Evolutionary conservation across 768 basidiomycete species (phyloP).

Genomic region (Termitomyces sp.): DNA sequence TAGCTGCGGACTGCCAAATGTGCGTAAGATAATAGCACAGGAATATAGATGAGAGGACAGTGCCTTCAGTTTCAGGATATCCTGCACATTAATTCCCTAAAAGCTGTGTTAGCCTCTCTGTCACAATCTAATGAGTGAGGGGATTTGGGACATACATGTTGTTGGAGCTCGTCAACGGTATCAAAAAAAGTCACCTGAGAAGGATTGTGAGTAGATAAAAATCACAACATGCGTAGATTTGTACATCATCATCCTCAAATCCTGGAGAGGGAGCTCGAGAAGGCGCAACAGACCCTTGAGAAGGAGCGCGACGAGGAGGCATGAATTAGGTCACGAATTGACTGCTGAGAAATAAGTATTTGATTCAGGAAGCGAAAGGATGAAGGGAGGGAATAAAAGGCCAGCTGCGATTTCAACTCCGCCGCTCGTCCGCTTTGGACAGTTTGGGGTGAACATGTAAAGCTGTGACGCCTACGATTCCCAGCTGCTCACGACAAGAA

Average conservation of each 20-base stretch:
- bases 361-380: not conserved
- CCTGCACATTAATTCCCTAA: slow-evolving; percentile 93
- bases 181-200: slow-evolving; percentile 61
- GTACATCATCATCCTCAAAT: slow-evolving; percentile 40
- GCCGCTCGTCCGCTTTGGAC: not conserved
- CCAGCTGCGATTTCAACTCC: not conserved
- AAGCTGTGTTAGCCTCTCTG: slow-evolving; percentile 1
- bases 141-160: slow-evolving; percentile 47
- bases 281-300: slow-evolving; percentile 35
- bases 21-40: slow-evolving; percentile 2
- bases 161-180: slow-evolving; percentile 79
- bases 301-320: slow-evolving; percentile 51
- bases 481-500: not conserved
- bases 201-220: not conserved
- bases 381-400: not conserved
- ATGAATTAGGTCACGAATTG: not conserved
- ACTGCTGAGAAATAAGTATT: not conserved
- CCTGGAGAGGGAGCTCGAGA: slow-evolving; percentile 41
- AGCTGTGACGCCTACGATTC: not conserved
- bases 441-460: not conserved
- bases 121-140: not conserved
- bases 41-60: slow-evolving; percentile 11
- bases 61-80: slow-evolving; percentile 91
- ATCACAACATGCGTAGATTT: not conserved
- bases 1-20: slow-evolving; percentile 58